These are phyloP conservation scores for Urostyla sp. DNA, from an alignment of 73 alveolate genomes.

Conservation along the genomic window DNA sequence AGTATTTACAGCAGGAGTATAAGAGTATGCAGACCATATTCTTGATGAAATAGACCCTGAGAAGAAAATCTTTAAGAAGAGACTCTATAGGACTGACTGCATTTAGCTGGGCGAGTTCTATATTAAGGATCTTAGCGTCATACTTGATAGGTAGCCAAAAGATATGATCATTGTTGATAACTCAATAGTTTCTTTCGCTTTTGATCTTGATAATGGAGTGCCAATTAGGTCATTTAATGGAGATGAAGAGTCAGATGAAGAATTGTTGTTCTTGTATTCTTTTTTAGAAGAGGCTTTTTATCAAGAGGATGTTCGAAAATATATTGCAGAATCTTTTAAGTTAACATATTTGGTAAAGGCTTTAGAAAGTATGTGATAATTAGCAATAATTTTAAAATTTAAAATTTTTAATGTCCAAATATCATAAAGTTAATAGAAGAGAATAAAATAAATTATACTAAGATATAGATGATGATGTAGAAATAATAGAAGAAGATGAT, in stretches of 20 bases:
- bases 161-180: constrained; percentile 65
- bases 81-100: constrained; percentile 85
- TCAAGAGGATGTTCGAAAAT: constrained; percentile 67
- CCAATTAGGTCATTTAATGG: constrained; percentile 61
- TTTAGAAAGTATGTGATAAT: too few relatives aligned
- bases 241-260: constrained; percentile 60
- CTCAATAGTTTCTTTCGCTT: constrained; percentile 51
- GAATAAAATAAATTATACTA: too few relatives aligned
- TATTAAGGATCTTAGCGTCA: constrained; percentile 25
- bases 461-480: too few relatives aligned
- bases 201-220: constrained; percentile 66
- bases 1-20: constrained; percentile 90
- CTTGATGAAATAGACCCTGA: constrained; percentile 84
- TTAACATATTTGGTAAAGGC: constrained; percentile 12
- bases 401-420: too few relatives aligned
- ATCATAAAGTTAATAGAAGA: too few relatives aligned
- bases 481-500: too few relatives aligned
- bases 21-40: constrained; percentile 90
- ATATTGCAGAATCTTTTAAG: constrained; percentile 34
- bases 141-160: constrained; percentile 50
- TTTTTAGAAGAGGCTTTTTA: constrained; percentile 52
- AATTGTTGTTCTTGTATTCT: constrained; percentile 48
- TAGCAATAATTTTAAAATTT: too few relatives aligned
- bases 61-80: constrained; percentile 53
- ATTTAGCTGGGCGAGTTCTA: constrained; percentile 41